Evolutionary conservation across 2,329 filamentous ascomycete species (phyloP), one percentile per base, ranked within the genome.

Genomic region (Colletotrichum sp.): DNA sequence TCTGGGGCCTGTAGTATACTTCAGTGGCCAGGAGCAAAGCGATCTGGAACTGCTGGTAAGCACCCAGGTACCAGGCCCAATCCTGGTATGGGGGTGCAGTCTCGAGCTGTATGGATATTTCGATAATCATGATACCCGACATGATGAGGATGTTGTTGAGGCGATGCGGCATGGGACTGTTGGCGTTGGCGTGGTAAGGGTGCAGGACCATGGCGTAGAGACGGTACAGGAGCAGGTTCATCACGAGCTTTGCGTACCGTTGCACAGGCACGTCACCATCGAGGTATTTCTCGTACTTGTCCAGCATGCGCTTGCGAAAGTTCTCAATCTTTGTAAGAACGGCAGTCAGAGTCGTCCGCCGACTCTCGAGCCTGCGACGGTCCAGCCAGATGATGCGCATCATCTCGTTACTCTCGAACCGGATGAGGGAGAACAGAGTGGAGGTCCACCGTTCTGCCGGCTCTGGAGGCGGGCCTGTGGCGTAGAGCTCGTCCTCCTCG

Each of bases 401-500:
- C 88, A 95, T 93, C 82, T 95, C 93, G 80, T 92, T 92, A 81
- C 92, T 91, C 81, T 95, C 93, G 77, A 94, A 93, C 2, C 94
- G 90, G 78, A 96, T 93, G 10, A 93, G 87, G 3, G 90, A 87
- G 36, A 94, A 87, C 4, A 94, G 93, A 82, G 91, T 91, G 58
- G 93, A 91, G 0, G 94, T 95, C 88, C 93, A 96, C 55, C 85
- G 82, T 22, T 89, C 86, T 16, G 86, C 85, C 62, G 91, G 86
- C 74, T 87, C 86, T 0, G 85, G 85, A 3, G 83, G 85, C 2
- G 84, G 85, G 0, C 81, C 79, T 4, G 85, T 85, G 8, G 83
- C 78, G 62, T 82, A 86, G n/a, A 95, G 86, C 67, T 93, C 91
- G 3, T 86, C 85, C 77, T 95, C 94, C 76, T 95, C 88, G 75